Percentiles rank a stretch among this genome's conserved stretches.
Conservation (phyloP, 257 asterid species). For the Solanum gandarillasii region DNA sequence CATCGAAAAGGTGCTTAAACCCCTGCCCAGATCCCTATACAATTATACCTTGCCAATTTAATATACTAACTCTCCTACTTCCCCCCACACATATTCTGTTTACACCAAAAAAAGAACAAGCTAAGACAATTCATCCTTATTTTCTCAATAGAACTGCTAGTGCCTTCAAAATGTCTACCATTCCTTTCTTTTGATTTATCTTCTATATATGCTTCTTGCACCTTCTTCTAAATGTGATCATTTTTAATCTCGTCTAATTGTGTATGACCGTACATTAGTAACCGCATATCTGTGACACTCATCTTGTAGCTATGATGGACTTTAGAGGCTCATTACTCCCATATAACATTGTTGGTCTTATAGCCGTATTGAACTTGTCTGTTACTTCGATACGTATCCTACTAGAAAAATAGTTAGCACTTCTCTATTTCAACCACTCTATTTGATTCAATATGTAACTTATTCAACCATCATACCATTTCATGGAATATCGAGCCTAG, state of each 20-base stretch:
- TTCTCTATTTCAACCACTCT: neutral
- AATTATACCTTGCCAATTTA: neutral
- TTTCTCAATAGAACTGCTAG: neutral
- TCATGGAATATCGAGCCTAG: neutral
- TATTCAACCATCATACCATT: neutral
- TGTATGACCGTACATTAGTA: neutral
- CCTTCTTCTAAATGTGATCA: neutral
- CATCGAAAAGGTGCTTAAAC: neutral
- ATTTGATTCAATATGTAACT: neutral
- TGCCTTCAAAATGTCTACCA: neutral
- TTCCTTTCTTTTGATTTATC: neutral
- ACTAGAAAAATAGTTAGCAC: neutral
- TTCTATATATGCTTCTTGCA: neutral
- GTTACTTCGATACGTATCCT: neutral
- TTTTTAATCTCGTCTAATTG: neutral
- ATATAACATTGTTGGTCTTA: neutral
- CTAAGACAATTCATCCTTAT: neutral
- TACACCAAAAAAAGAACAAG: neutral
- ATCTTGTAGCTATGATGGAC: neutral
- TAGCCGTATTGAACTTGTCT: neutral
- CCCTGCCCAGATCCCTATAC: neutral
- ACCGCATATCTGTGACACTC: neutral
- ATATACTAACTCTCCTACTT: neutral
- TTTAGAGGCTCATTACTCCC: neutral
- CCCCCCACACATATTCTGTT: neutral